Percentiles rank a stretch among this genome's conserved stretches.
Conservation (phyloP, 352 stramenopile species). For the Phytophthora pisi region DNA sequence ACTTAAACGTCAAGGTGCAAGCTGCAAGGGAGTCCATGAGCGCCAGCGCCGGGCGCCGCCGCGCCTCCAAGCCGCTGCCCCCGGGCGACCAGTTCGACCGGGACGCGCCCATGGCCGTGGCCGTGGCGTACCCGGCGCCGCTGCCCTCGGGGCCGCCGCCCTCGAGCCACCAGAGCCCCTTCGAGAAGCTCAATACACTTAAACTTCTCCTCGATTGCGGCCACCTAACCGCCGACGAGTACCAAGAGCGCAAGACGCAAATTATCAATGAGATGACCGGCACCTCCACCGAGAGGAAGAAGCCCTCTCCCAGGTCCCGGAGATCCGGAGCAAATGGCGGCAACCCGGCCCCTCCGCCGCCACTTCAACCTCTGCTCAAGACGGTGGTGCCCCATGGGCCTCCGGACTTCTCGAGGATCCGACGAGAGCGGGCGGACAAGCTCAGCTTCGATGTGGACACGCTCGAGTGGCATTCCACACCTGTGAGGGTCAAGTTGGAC, state of each 20-base stretch:
- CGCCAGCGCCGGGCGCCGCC: slow-evolving; percentile 15
- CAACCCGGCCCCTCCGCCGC: slow-evolving; percentile 9
- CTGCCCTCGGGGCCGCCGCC: slow-evolving; percentile 1
- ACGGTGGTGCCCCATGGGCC: slow-evolving; percentile 79
- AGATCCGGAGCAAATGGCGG: not conserved
- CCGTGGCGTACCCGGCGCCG: slow-evolving; percentile 27
- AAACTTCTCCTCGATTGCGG: slow-evolving; percentile 82
- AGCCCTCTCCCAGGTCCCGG: slow-evolving; percentile 40
- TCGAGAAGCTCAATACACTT: slow-evolving; percentile 88
- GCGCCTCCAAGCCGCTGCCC: slow-evolving; percentile 20
- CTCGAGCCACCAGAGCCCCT: slow-evolving; percentile 46
- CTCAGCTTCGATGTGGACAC: slow-evolving; percentile 86
- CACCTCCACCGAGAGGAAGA: slow-evolving; percentile 70
- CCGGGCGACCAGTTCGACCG: slow-evolving; percentile 14
- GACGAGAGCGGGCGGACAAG: slow-evolving; percentile 76
- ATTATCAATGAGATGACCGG: slow-evolving; percentile 91
- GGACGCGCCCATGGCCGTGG: slow-evolving; percentile 27
- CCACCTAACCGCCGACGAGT: slow-evolving; percentile 79
- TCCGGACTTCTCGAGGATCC: slow-evolving; percentile 65
- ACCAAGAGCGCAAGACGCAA: slow-evolving; percentile 84
- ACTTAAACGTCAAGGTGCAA: slow-evolving; percentile 1
- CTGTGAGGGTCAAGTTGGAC: slow-evolving; percentile 71
- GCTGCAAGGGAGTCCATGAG: slow-evolving; percentile 12
- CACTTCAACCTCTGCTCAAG: slow-evolving; percentile 78
- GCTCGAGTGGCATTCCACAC: slow-evolving; percentile 74